phyloP scores from a whole-genome alignment of 352 stramenopile genomes.

The Phytophthora pistaciae region DNA sequence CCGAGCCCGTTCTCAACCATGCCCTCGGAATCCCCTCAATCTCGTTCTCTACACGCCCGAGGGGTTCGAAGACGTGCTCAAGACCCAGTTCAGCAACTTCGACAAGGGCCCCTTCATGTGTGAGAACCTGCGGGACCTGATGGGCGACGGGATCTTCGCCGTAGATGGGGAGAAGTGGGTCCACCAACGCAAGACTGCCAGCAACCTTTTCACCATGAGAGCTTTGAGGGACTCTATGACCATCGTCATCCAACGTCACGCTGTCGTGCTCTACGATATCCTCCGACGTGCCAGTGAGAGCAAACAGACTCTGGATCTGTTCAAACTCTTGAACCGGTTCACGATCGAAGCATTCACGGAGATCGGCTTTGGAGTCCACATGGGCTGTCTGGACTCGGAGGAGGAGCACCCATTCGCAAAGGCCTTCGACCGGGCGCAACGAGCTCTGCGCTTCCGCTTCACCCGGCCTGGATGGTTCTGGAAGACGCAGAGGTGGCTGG shows the following conservation, averaged over 20 bases:
- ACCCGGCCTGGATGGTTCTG: conserved; percentile 18
- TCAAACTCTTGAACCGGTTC: conserved; percentile 53
- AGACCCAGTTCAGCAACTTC: conserved; percentile 71
- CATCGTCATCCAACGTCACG: conserved; percentile 30
- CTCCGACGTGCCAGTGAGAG: conserved; percentile 6
- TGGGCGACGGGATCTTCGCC: conserved; percentile 77
- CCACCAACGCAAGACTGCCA: conserved; percentile 81
- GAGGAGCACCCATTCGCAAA: conserved; percentile 52
- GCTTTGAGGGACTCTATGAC: conserved; percentile 49
- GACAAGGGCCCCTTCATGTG: conserved; percentile 51
- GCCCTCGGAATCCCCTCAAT: conserved; percentile 32
- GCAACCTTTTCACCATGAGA: conserved; percentile 78
- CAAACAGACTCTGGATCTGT: conserved; percentile 41
- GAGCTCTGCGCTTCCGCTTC: conserved; percentile 44
- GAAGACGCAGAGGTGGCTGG: conserved; percentile 2
- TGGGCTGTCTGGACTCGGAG: conserved; percentile 39
- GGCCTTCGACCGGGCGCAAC: conserved; percentile 58
- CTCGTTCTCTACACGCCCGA: conserved; percentile 36
- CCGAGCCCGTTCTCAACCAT: conserved; percentile 27
- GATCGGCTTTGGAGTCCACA: conserved; percentile 67
- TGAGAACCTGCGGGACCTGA: conserved; percentile 46
- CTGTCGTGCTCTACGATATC: conserved; percentile 19
- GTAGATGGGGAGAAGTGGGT: conserved; percentile 62
- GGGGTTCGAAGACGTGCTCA: conserved; percentile 49
- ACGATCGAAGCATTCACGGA: conserved; percentile 74